Evolutionary conservation across 495 filamentous ascomycete genomes (phyloP).

Genomic region (Filosporella fistucella): DNA sequence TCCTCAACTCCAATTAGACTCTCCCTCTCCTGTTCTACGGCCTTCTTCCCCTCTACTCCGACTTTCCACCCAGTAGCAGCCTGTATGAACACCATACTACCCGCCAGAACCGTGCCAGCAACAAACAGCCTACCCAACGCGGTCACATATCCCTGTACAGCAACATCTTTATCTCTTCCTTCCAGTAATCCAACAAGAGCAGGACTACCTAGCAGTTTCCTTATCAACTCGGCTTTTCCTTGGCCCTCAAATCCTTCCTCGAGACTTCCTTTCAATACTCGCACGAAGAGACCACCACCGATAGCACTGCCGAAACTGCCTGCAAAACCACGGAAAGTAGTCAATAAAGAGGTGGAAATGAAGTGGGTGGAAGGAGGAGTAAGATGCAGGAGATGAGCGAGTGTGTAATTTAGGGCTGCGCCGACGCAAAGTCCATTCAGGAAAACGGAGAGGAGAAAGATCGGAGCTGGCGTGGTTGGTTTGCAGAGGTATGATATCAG

Average conservation of each 20-base stretch:
- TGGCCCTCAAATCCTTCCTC: conserved; percentile 50
- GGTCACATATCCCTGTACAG: conserved; percentile 56
- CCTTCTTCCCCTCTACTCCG: conserved; percentile 4
- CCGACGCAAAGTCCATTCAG: conserved; percentile 66
- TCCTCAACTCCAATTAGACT: conserved; percentile 13
- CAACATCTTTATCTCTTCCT: conserved; percentile 52
- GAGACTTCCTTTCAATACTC: conserved; percentile 51
- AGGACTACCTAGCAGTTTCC: conserved; percentile 63
- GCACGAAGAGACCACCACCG: conserved; percentile 68
- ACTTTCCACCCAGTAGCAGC: conserved; percentile 65
- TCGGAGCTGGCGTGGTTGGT: conserved; percentile 6
- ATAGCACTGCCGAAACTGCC: conserved; percentile 73
- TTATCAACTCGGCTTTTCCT: conserved; percentile 49
- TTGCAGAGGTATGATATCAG: conserved; percentile 17
- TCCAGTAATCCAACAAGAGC: conserved; percentile 50
- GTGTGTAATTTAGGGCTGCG: conserved; percentile 68
- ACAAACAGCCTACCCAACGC: conserved; percentile 55
- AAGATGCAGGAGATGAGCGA: conserved; percentile 72
- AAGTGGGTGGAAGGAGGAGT: conserved; percentile 57
- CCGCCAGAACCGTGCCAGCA: conserved; percentile 47
- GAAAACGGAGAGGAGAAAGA: conserved; percentile 55
- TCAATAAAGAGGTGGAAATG: conserved; percentile 63
- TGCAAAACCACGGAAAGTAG: conserved; percentile 71
- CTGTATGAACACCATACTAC: conserved; percentile 53
- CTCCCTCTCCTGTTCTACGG: background rate